Evolutionary conservation across 805 yeast genomes (phyloP).

Genomic region (Kuraishia piskuri): DNA sequence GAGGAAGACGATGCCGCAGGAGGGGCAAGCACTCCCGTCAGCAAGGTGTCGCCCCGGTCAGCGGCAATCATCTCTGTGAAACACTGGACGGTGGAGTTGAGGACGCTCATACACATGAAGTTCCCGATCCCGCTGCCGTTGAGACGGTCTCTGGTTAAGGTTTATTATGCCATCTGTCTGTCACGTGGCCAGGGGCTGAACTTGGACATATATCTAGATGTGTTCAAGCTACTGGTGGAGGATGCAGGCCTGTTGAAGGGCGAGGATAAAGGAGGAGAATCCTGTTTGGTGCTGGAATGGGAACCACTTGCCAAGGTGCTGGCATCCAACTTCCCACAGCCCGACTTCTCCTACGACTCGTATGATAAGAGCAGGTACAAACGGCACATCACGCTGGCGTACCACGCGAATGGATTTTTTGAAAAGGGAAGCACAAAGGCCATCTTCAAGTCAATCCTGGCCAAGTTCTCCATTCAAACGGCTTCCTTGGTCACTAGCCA

Average conservation of each 20-base stretch:
- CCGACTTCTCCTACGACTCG: slow-evolving; percentile 41
- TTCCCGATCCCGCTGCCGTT: slow-evolving; percentile 66
- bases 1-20: slow-evolving; percentile 34
- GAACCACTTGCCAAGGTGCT: slow-evolving; percentile 30
- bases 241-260: slow-evolving; percentile 29
- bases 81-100: slow-evolving; percentile 83
- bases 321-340: slow-evolving; percentile 30
- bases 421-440: slow-evolving; percentile 35
- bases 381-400: slow-evolving; percentile 37
- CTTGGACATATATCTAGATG: slow-evolving; percentile 49
- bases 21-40: slow-evolving; percentile 37
- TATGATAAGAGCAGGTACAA: slow-evolving; percentile 40
- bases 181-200: slow-evolving; percentile 65
- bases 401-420: slow-evolving; percentile 50
- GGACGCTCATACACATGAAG: slow-evolving; percentile 70
- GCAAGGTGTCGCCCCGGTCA: slow-evolving; percentile 54
- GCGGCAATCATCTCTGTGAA: slow-evolving; percentile 69
- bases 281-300: slow-evolving; percentile 45
- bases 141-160: slow-evolving; percentile 52
- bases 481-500: slow-evolving; percentile 42
- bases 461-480: slow-evolving; percentile 45
- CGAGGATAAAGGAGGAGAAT: slow-evolving; percentile 7
- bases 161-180: slow-evolving; percentile 64
- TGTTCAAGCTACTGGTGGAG: slow-evolving; percentile 50
- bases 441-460: slow-evolving; percentile 41